phyloP scores from a whole-genome alignment of 768 basidiomycete genomes.

The Russula vinacea region DNA sequence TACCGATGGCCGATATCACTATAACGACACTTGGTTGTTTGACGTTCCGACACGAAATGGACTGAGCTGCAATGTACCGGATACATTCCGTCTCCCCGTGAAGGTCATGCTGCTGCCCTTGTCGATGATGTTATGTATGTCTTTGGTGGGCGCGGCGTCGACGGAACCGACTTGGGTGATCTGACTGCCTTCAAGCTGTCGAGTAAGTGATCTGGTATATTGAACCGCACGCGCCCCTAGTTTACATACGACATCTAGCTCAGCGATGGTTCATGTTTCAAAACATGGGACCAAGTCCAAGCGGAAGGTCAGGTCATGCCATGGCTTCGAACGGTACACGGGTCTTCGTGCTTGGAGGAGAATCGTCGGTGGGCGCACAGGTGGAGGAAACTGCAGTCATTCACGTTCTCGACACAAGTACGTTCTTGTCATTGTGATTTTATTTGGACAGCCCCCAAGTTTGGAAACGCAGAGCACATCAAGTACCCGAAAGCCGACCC shows the following conservation, averaged over 20 bases:
- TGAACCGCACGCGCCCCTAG: neutral
- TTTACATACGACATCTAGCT: constrained; percentile 47
- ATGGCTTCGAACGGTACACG: constrained; percentile 90
- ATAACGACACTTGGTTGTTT: constrained; percentile 98
- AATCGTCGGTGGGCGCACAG: constrained; percentile 71
- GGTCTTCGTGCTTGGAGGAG: constrained; percentile 93
- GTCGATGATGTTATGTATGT: constrained; percentile 98
- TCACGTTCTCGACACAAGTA: constrained; percentile 95
- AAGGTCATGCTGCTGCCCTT: constrained; percentile 93
- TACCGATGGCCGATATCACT: constrained; percentile 97
- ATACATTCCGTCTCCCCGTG: constrained; percentile 91
- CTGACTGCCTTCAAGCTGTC: constrained; percentile 96
- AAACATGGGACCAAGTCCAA: constrained; percentile 97
- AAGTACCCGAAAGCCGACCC: constrained; percentile 73
- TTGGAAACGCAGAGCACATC: constrained; percentile 65
- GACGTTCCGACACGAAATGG: constrained; percentile 82
- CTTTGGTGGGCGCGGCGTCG: constrained; percentile 95
- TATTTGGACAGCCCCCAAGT: neutral
- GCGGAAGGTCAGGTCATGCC: constrained; percentile 92
- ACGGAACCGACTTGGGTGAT: constrained; percentile 93
- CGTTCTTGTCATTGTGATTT: constrained; percentile 37
- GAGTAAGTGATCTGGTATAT: constrained; percentile 56
- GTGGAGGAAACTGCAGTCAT: constrained; percentile 77
- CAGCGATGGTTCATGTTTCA: constrained; percentile 99
- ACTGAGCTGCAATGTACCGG: constrained; percentile 93